A percentile compares a stretch with the other conserved stretches of the same genome.
phyloP scores from a whole-genome alignment of 2,329 filamentous ascomycete genomes.

The Mollisiaceae sp. region DNA sequence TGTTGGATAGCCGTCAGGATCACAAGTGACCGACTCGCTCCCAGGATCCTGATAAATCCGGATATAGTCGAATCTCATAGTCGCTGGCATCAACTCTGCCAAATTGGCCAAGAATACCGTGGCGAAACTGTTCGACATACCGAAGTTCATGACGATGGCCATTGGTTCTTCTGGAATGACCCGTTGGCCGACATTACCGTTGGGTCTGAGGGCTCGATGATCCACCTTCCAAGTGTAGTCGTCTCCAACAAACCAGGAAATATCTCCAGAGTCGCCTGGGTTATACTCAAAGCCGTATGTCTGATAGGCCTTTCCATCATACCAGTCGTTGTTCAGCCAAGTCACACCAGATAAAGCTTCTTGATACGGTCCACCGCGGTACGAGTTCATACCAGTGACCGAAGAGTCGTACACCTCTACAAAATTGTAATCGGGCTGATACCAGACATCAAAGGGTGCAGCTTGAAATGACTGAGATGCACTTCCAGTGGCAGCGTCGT shows the following conservation, averaged over 20 bases:
- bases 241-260: slow-evolving; percentile 72
- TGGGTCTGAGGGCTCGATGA: slow-evolving; percentile 63
- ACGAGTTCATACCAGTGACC: slow-evolving; percentile 62
- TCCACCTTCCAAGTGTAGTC: slow-evolving; percentile 69
- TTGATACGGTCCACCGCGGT: slow-evolving; percentile 66
- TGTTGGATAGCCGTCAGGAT: slow-evolving; percentile 69
- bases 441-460: slow-evolving; percentile 74
- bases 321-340: slow-evolving; percentile 69
- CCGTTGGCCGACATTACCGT: slow-evolving; percentile 72
- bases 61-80: slow-evolving; percentile 72
- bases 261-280: slow-evolving; percentile 62
- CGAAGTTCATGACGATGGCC: slow-evolving; percentile 71
- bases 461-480: slow-evolving; percentile 71
- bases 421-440: slow-evolving; percentile 68
- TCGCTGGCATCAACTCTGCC: slow-evolving; percentile 61
- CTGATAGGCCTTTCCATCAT: slow-evolving; percentile 67
- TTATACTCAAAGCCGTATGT: slow-evolving; percentile 67
- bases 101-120: slow-evolving; percentile 63
- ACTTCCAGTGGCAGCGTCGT: slow-evolving; percentile 58
- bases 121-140: slow-evolving; percentile 71
- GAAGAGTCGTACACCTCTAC: slow-evolving; percentile 66
- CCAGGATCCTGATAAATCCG: slow-evolving; percentile 71
- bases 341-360: slow-evolving; percentile 66
- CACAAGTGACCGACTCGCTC: slow-evolving; percentile 65
- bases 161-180: slow-evolving; percentile 70